phyloP scores from a whole-genome alignment of 2,329 filamentous ascomycete genomes.

The Parascedosporium putredinis region DNA sequence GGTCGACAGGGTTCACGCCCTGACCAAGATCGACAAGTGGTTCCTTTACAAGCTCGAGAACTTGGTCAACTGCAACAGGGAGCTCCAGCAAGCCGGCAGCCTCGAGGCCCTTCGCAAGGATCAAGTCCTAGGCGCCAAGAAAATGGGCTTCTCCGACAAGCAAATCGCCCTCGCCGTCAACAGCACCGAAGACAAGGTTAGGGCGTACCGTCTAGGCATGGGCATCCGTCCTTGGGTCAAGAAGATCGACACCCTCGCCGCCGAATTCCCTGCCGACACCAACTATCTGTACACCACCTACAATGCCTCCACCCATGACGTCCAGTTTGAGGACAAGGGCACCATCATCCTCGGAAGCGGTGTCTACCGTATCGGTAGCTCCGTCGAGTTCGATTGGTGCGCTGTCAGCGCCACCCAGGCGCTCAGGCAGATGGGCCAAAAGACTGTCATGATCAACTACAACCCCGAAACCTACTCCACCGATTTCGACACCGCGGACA shows the following conservation, averaged over 20 bases:
- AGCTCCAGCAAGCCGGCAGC: constrained; percentile 74
- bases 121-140: constrained; percentile 83
- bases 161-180: constrained; percentile 85
- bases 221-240: constrained; percentile 93
- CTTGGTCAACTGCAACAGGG: constrained; percentile 80
- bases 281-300: constrained; percentile 98
- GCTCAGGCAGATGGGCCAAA: constrained; percentile 78
- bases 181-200: constrained; percentile 80
- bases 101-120: constrained; percentile 81
- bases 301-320: constrained; percentile 88
- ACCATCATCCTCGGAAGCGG: constrained; percentile 83
- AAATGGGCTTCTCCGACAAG: constrained; percentile 92
- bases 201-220: constrained; percentile 72
- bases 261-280: constrained; percentile 88
- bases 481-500: constrained; percentile 83
- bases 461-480: constrained; percentile 76
- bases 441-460: constrained; percentile 96
- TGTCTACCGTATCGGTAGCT: constrained; percentile 95
- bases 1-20: constrained; percentile 80
- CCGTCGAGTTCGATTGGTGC: constrained; percentile 98
- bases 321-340: constrained; percentile 87
- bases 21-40: constrained; percentile 99
- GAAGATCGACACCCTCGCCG: constrained; percentile 85
- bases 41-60: constrained; percentile 98
- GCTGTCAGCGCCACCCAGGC: constrained; percentile 82